Percentiles rank a stretch among this genome's conserved stretches.
Evolutionary conservation across 306 rosid species (phyloP).

Genomic region (Prunus mongolica): DNA sequence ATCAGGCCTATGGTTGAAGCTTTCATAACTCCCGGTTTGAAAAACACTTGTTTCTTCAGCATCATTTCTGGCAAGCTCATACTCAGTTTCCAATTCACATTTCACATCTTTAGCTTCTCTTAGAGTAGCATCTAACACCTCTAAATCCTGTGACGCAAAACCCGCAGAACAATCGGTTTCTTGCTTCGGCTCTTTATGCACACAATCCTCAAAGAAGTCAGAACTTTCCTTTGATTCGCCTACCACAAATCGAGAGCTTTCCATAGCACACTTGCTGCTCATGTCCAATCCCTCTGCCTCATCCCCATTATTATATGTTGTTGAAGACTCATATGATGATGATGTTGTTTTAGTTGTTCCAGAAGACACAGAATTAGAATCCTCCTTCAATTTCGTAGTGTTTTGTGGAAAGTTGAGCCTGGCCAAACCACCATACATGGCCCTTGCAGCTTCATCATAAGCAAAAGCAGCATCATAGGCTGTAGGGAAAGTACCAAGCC

Average conservation of each 20-base stretch:
- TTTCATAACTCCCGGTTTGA: neutral
- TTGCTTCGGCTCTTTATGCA: neutral
- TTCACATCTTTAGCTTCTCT: slow-evolving; percentile 5
- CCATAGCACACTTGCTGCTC: neutral
- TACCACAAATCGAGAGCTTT: neutral
- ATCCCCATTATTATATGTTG: neutral
- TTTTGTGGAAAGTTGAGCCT: slow-evolving; percentile 59
- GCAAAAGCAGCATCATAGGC: slow-evolving; percentile 77
- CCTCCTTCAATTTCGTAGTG: neutral
- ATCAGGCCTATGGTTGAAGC: neutral
- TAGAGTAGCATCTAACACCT: neutral
- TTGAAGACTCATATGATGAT: slow-evolving; percentile 5
- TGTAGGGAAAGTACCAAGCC: slow-evolving; percentile 94
- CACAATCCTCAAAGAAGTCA: neutral
- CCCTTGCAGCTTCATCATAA: slow-evolving; percentile 82
- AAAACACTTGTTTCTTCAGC: neutral
- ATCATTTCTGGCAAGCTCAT: neutral
- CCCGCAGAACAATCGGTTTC: neutral
- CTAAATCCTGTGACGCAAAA: neutral
- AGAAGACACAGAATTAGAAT: slow-evolving; percentile 19
- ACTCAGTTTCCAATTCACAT: neutral
- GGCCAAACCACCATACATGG: slow-evolving; percentile 72
- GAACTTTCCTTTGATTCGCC: neutral
- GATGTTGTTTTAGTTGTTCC: neutral
- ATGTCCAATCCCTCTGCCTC: neutral